Evolutionary conservation across 2,329 filamentous ascomycete species (phyloP).

Genomic region (Aspergillus candidus): DNA sequence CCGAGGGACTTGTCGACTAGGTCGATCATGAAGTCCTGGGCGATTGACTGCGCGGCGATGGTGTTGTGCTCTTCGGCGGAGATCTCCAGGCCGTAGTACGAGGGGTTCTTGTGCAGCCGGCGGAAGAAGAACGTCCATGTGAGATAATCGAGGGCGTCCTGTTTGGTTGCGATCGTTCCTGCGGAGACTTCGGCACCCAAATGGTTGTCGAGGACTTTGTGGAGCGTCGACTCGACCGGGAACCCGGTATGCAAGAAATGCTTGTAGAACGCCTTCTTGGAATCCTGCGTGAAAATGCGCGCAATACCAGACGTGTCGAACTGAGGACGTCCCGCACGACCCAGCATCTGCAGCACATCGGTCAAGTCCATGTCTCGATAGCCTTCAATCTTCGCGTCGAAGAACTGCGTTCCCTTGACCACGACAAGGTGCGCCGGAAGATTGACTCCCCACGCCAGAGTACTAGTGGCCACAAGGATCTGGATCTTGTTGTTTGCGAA

Average conservation of each 20-base stretch:
- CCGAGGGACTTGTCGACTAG: constrained; percentile 81
- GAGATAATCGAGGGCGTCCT: constrained; percentile 93
- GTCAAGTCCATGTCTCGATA: constrained; percentile 99
- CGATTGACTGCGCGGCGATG: constrained; percentile 73
- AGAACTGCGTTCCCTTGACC: constrained; percentile 97
- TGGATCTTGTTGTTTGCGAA: constrained; percentile 98
- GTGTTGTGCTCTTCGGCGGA: constrained; percentile 88
- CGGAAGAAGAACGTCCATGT: constrained; percentile 99
- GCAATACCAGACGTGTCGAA: constrained; percentile 96
- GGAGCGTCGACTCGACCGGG: constrained; percentile 90
- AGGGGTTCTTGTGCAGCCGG: constrained; percentile 93
- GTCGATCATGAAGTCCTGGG: constrained; percentile 90
- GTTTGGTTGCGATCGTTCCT: constrained; percentile 86
- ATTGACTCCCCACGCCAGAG: constrained; percentile 96
- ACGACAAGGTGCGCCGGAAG: constrained; percentile 93
- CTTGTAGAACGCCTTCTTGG: constrained; percentile 99
- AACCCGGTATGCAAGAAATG: constrained; percentile 98
- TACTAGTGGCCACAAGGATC: constrained; percentile 90
- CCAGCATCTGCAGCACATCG: constrained; percentile 96
- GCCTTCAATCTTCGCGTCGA: constrained; percentile 93
- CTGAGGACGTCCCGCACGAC: constrained; percentile 88
- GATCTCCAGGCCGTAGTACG: constrained; percentile 94
- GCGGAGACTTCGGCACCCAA: constrained; percentile 90
- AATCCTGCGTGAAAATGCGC: constrained; percentile 92
- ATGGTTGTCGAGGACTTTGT: constrained; percentile 96